Base-by-base conservation (phyloP, 176 grass and related monocot genomes). In the Rhynchospora tenuis region DNA sequence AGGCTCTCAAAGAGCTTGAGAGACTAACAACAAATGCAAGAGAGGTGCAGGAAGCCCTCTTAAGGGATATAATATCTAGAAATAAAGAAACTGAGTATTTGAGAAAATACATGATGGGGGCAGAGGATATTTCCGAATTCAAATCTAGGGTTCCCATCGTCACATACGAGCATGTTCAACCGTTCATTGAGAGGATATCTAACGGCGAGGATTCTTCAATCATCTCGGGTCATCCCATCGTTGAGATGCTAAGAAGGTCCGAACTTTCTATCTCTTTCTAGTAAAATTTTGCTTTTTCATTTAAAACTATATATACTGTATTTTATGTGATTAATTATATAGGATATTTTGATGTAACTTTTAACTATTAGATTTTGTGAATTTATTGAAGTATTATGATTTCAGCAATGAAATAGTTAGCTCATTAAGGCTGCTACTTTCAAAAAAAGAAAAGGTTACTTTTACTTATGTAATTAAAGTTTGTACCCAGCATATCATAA, bases 21-120 rank as follows among this genome's bases (percentile, higher is more conserved):
- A 86, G 73, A 74, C 76, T 94, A 22, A 90, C 92, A 54, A 61
- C 66, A 20, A 88, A 92, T 90, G 88, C 90, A 54, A 84, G 85
- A 89, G 88, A 90, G 88, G 48, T 77, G 31, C 92, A 94, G 83
- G 88, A 92, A 43, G 56, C 58, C 72, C 85, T 90, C 57, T 81
- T 94, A 75, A 86, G 24, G 19, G 85, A 94, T 59, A 92, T 94
- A 38, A 86, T 94, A 24, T 83, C 78, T 60, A 88, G 90, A 75
- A 94, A 94, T 90, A 81, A 83, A 14, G 69, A 66, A 64, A 94
- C 88, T 11, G 88, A 94, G 67, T 94, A 94, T 86, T 80, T 92
- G 29, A 85, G 78, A 16, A 90, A 90, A 75, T 86, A 90, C 78
- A 92, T 94, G 92, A 86, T 90, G 57, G 90, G 88, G 31, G 88